Evolutionary conservation across 2,329 filamentous ascomycete genomes (phyloP), one percentile per base, ranked within the genome.

Genomic region (Monilinia fructigena): DNA sequence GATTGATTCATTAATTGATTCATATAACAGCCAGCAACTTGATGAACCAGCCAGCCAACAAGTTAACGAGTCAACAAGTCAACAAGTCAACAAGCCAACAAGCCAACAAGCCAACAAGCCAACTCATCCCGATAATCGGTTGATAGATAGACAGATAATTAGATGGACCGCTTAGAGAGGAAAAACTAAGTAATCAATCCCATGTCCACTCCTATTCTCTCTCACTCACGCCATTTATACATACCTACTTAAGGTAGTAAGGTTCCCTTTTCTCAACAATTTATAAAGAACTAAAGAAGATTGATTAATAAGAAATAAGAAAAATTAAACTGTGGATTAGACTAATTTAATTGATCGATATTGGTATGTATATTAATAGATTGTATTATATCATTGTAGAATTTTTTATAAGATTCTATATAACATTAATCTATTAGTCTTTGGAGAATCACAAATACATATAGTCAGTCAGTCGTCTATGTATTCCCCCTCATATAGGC

Each of bases 41-140:
- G 1, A 35, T 35, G 31, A 35, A 35, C 6, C 6, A 31, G 6
- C 31, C 4, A 31, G 31, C 31, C 31, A 31, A 31, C 31, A 2
- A 31, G 31, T 31, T 31, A 31, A 31, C 4, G 31, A 31, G 31
- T 6, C 31, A 31, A 31, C 31, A 6, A 31, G 31, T 31, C 6
- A 31, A 31, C n/a, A n/a, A n/a, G n/a, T 35, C 31, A 35, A 35
- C 31, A 6, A 35, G 31, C 7, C 31, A 35, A 35, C 5, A 7
- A 35, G 7, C 6, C 31, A 35, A 35, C 31, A 35, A 35, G 31
- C 6, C 31, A 35, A 35, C 31, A 35, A 35, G 55, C 63, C 54
- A 59, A n/a, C 54, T 23, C 40, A 59, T 42, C 54, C 54, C 54
- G 54, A 59, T 42, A 65, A 59, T 65, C 63, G 45, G 54, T 65